Conservation (phyloP, 2,329 filamentous ascomycete species). For the Fusarium beomiforme region DNA sequence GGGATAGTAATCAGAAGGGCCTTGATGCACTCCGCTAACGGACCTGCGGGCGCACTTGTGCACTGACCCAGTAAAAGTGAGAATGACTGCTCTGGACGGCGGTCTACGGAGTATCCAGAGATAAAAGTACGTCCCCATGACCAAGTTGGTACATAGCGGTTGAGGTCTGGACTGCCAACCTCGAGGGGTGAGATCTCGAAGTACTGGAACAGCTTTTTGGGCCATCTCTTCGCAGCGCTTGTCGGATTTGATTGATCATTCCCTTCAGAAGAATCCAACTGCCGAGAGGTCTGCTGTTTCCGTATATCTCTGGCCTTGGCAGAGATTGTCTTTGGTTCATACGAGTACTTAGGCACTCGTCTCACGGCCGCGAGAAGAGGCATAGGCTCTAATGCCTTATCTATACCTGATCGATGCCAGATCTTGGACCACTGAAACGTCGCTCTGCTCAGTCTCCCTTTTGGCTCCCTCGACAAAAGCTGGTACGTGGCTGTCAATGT, state of each 20-base stretch:
- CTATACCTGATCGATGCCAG: constrained; percentile 30
- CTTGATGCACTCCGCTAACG: constrained; percentile 33
- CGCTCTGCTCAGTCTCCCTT: constrained; percentile 27
- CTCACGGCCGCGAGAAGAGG: constrained; percentile 36
- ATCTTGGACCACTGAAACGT: constrained; percentile 36
- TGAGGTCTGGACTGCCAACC: constrained; percentile 30
- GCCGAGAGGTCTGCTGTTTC: accelerated
- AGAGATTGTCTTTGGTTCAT: constrained; percentile 9
- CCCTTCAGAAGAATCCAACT: not conserved
- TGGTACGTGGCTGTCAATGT: constrained; percentile 35
- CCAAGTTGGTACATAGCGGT: constrained; percentile 37
- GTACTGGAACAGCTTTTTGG: constrained; percentile 31
- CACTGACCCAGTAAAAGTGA: constrained; percentile 33
- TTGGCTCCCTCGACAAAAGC: constrained; percentile 14
- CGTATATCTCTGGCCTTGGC: not conserved
- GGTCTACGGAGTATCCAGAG: constrained; percentile 31
- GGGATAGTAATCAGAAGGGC: constrained; percentile 25
- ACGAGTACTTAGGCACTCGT: constrained; percentile 24
- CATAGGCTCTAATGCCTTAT: constrained; percentile 28
- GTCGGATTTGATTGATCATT: accelerated
- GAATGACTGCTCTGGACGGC: constrained; percentile 34
- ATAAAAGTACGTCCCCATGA: constrained; percentile 38
- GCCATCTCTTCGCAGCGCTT: accelerated
- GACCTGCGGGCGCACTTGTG: constrained; percentile 34
- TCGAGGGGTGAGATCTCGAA: constrained; percentile 38